Evolutionary conservation across 1,284 basidiomycete genomes (phyloP).

Genomic region (Chondrostereum purpureum): DNA sequence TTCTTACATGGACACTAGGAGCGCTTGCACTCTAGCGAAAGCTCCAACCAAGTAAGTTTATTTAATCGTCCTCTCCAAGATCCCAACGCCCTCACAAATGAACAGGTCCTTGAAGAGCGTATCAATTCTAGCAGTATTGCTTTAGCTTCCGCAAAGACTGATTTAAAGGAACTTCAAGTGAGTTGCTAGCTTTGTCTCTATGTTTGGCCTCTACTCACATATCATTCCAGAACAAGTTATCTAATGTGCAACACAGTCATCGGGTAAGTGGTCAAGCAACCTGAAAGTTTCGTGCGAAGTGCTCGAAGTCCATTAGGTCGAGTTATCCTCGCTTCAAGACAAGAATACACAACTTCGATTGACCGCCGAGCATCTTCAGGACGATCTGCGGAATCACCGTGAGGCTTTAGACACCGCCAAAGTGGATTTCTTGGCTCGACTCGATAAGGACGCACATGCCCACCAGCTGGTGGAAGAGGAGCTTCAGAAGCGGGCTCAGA

Average conservation of each 20-base stretch:
- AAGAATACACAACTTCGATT: slow-evolving; percentile 16
- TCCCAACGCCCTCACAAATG: too few relatives aligned
- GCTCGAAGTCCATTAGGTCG: background rate
- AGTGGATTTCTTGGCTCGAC: slow-evolving; percentile 5
- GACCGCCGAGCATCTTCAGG: slow-evolving; percentile 14
- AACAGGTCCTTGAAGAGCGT: background rate
- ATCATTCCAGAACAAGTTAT: too few relatives aligned
- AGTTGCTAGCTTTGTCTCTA: too few relatives aligned
- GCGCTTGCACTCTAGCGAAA: background rate
- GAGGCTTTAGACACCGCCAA: background rate
- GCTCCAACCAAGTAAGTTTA: too few relatives aligned
- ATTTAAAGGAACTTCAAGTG: too few relatives aligned
- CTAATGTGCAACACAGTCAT: too few relatives aligned
- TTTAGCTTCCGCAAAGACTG: background rate
- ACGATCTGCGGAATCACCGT: slow-evolving; percentile 11
- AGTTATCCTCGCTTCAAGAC: slow-evolving; percentile 19
- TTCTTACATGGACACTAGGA: background rate
- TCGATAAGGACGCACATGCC: slow-evolving; percentile 17
- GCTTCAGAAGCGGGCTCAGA: slow-evolving; percentile 15
- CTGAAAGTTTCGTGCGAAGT: background rate
- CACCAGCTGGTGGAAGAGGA: slow-evolving; percentile 18
- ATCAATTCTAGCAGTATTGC: background rate
- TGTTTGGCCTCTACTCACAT: too few relatives aligned
- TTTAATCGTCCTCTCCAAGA: too few relatives aligned
- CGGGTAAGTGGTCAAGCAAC: background rate